Evolutionary conservation across 1,284 basidiomycete species (phyloP).

Genomic region (Schizophyllum amplum): DNA sequence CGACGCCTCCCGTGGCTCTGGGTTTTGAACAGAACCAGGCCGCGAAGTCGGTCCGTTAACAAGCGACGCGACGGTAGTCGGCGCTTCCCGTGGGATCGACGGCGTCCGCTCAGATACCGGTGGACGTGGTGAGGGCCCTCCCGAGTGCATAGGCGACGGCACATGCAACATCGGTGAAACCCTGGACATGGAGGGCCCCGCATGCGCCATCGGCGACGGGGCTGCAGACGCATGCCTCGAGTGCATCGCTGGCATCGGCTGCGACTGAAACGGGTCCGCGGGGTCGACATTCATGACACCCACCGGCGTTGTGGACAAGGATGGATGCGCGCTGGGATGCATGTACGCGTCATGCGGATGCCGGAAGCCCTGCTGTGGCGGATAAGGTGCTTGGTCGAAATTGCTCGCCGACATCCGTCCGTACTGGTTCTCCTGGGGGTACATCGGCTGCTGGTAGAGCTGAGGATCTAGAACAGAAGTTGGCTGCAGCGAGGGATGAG

Average conservation of each 20-base stretch:
- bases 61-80: background rate
- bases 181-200: background rate
- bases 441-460: constrained; percentile 25
- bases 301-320: background rate
- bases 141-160: background rate
- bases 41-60: background rate
- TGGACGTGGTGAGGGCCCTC: background rate
- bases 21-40: background rate
- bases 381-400: constrained; percentile 3
- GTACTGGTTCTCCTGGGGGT: constrained; percentile 10
- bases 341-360: background rate
- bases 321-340: background rate
- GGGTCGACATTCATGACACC: background rate
- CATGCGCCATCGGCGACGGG: background rate
- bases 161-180: background rate
- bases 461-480: background rate
- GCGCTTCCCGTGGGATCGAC: background rate
- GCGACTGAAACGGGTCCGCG: background rate
- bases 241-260: background rate
- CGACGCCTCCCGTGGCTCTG: background rate
- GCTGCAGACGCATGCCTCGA: background rate
- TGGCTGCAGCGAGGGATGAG: background rate
- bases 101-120: background rate
- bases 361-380: constrained; percentile 6
- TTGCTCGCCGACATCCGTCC: constrained; percentile 5